Conservation (phyloP, 1,284 basidiomycete genomes). For the Apiotrichum domesticum region DNA sequence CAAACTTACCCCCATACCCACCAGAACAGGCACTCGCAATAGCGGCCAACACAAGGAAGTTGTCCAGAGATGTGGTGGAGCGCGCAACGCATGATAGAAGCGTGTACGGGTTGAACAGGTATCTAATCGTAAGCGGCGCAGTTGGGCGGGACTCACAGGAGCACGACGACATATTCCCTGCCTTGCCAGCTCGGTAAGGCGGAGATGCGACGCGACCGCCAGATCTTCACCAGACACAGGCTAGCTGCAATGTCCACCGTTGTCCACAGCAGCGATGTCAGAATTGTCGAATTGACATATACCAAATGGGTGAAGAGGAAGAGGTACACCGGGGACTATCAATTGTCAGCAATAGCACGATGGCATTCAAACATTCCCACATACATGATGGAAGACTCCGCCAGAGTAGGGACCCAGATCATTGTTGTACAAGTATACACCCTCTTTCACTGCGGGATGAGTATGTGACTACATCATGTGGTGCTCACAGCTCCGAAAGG, state of each 20-base stretch:
- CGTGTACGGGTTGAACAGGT: constrained; percentile 82
- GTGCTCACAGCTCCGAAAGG: constrained; percentile 51
- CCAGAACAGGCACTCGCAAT: constrained; percentile 68
- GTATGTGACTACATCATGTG: not conserved
- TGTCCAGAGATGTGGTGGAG: constrained; percentile 76
- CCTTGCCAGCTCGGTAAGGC: not conserved
- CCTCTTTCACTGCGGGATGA: constrained; percentile 65
- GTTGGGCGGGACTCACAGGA: constrained; percentile 53
- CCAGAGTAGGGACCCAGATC: constrained; percentile 77
- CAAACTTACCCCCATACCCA: constrained; percentile 36
- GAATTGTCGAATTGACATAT: constrained; percentile 51
- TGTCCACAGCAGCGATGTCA: constrained; percentile 63
- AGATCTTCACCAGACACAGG: constrained; percentile 51
- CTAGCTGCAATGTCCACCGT: constrained; percentile 61
- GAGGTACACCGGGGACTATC: constrained; percentile 74
- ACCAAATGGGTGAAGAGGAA: constrained; percentile 62
- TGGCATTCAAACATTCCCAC: constrained; percentile 21
- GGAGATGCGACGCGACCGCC: constrained; percentile 1
- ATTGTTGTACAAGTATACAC: constrained; percentile 66
- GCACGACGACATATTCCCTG: constrained; percentile 48
- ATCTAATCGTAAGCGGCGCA: constrained; percentile 51
- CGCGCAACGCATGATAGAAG: constrained; percentile 69
- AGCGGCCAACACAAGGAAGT: constrained; percentile 59
- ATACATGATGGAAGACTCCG: constrained; percentile 74
- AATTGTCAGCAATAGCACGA: not conserved